A percentile compares a stretch with the other conserved stretches of the same genome.
phyloP scores from a whole-genome alignment of 345 rosid species.

The Salix viminalis region DNA sequence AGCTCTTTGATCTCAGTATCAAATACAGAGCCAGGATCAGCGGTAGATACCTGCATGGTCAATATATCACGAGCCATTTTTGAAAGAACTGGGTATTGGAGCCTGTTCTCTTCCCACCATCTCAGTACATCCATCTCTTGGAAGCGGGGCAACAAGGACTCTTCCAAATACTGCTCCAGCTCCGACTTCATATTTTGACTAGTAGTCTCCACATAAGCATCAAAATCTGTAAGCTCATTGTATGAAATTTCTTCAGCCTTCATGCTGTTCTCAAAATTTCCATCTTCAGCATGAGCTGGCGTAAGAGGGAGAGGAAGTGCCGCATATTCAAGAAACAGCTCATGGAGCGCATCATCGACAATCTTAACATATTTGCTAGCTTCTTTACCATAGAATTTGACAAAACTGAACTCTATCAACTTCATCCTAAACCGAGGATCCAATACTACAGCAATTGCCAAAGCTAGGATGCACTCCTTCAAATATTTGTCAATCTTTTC shows the following conservation, averaged over 20 bases:
- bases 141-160: conserved; percentile 65
- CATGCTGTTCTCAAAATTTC: conserved; percentile 26
- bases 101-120: conserved; percentile 91
- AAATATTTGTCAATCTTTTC: conserved; percentile 68
- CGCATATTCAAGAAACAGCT: conserved; percentile 74
- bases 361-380: conserved; percentile 55
- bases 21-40: conserved; percentile 49
- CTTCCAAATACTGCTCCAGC: conserved; percentile 85
- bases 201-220: conserved; percentile 69
- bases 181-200: conserved; percentile 70
- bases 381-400: conserved; percentile 76
- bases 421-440: conserved; percentile 98
- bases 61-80: conserved; percentile 89
- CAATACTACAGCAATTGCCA: conserved; percentile 85
- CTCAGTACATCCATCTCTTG: conserved; percentile 75
- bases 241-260: conserved; percentile 42
- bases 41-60: conserved; percentile 58
- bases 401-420: conserved; percentile 90
- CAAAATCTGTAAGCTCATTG: conserved; percentile 75
- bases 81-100: conserved; percentile 76
- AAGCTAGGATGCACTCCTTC: conserved; percentile 76
- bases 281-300: conserved; percentile 55
- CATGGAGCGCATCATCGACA: conserved; percentile 75
- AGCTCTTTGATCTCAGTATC: conserved; percentile 51
- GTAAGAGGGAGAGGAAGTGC: conserved; percentile 68